Conservation (phyloP, 176 grass and related monocot species). For the Oryza officinalis region DNA sequence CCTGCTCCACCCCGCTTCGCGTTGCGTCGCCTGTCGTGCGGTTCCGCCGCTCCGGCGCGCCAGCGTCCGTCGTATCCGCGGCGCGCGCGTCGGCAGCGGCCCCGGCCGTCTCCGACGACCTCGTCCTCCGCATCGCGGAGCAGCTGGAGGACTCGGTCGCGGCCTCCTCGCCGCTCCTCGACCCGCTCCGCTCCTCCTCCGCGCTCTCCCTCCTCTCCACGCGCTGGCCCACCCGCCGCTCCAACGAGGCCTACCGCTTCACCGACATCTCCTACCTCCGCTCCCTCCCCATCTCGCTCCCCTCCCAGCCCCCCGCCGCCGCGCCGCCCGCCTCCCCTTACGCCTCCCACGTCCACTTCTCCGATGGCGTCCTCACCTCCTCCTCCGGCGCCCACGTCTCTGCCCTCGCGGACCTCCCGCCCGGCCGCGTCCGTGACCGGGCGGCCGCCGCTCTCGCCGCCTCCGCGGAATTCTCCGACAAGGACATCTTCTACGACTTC, state of each 20-base stretch:
- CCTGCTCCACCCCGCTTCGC: constrained; percentile 28
- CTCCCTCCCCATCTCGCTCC: constrained; percentile 48
- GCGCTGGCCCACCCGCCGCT: constrained; percentile 62
- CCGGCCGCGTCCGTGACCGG: constrained; percentile 29
- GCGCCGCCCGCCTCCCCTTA: constrained; percentile 35
- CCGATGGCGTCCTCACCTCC: constrained; percentile 43
- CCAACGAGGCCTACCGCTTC: constrained; percentile 71
- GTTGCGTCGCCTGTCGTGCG: background rate
- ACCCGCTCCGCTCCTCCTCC: constrained; percentile 50
- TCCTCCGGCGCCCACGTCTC: constrained; percentile 36
- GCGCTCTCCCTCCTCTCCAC: constrained; percentile 64
- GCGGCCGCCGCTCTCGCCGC: constrained; percentile 39
- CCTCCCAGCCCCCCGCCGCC: constrained; percentile 26
- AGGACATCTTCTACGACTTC: constrained; percentile 75
- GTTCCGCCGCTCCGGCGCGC: background rate
- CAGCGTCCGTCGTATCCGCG: background rate
- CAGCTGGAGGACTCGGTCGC: constrained; percentile 54
- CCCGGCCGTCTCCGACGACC: constrained; percentile 56
- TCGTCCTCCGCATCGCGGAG: constrained; percentile 56
- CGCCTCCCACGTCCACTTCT: constrained; percentile 39
- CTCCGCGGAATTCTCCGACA: constrained; percentile 41
- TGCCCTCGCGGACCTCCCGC: constrained; percentile 42
- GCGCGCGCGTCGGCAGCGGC: constrained; percentile 1
- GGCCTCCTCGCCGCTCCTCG: constrained; percentile 45
- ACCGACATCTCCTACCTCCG: constrained; percentile 65